Base-by-base conservation (phyloP, 306 rosid species). In the Hylodesmum podocarpum region DNA sequence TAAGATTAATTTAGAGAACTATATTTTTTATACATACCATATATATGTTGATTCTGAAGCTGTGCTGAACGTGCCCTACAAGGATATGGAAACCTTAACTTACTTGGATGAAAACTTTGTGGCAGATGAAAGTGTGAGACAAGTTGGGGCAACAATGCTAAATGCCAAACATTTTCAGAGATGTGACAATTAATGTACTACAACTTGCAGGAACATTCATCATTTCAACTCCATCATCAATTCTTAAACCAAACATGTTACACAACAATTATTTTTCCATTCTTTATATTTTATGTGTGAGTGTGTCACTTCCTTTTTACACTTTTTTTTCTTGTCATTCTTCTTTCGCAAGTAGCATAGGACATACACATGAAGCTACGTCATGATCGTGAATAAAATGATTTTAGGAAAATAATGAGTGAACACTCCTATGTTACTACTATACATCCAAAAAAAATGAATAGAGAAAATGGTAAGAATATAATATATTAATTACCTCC, bases 111-210 rank as follows among this genome's bases (percentile, higher is more conserved):
- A 57, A 57, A 57, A 57, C 19, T 55, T 5, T 57, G 64, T 57
- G 59, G 64, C 11, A 3, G 62, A 54, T 25, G 37, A 25, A 27
- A 57, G 64, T 27, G 64, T 19, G 37, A 37, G 36, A 5, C 64
- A 57, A 57, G 64, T 27, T 57, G 64, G 63, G 18, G 36, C 34
- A 55, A 11, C 34, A 33, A 57, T 15, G 59, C 37, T 4, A 57
- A 61, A 61, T 61, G 66, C 25, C 43, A 61, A 61, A 61, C 43
- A 24, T 61, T 24, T 31, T 33, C 6, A 61, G 15, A 61, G 44
- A 61, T 61, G 67, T 61, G 68, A 62, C 40, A 62, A n/a, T n/a
- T n/a, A n/a, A 33, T 62, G 25, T 33, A 61, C 43, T 61, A 3
- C 25, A 29, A 31, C 44, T 4, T n/a, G 8, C 27, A 62, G 1